Evolutionary conservation across 1,139 yeast species (phyloP).

Genomic region (Candida sojae): DNA sequence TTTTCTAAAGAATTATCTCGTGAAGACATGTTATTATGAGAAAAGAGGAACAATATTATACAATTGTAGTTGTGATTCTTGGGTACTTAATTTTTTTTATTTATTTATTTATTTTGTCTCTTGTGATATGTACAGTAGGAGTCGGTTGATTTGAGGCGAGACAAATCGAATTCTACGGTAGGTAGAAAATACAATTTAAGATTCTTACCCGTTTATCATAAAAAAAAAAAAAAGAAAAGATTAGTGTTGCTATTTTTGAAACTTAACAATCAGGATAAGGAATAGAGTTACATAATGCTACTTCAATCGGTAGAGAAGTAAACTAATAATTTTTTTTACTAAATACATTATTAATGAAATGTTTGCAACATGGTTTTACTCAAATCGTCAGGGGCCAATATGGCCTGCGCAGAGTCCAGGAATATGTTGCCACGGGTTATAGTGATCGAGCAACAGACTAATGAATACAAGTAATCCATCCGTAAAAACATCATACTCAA

Average conservation of each 20-base stretch:
- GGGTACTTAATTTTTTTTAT: background rate
- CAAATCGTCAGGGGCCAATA: conserved; percentile 78
- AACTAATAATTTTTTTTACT: background rate
- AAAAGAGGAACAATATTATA: background rate
- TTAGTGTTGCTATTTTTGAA: no score
- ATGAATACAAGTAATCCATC: conserved; percentile 3
- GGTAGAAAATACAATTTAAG: no score
- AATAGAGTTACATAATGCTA: no score
- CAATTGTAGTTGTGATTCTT: background rate
- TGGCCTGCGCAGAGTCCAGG: conserved; percentile 89
- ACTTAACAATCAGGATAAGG: no score
- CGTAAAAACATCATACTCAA: conserved; percentile 5
- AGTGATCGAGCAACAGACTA: conserved; percentile 57
- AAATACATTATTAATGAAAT: conserved; percentile 24
- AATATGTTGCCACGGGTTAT: conserved; percentile 73
- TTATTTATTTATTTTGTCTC: background rate
- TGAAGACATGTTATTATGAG: conserved; percentile 4
- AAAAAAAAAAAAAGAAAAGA: no score
- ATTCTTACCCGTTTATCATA: no score
- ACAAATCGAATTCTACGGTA: no score
- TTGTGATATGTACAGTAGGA: no score
- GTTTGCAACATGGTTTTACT: conserved; percentile 92
- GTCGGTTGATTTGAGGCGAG: no score
- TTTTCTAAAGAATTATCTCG: conserved; percentile 6
- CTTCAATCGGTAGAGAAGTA: no score